Percentiles rank a stretch among this genome's conserved stretches.
Conservation (phyloP, 1,284 basidiomycete species). For the Termitomyces sp. region DNA sequence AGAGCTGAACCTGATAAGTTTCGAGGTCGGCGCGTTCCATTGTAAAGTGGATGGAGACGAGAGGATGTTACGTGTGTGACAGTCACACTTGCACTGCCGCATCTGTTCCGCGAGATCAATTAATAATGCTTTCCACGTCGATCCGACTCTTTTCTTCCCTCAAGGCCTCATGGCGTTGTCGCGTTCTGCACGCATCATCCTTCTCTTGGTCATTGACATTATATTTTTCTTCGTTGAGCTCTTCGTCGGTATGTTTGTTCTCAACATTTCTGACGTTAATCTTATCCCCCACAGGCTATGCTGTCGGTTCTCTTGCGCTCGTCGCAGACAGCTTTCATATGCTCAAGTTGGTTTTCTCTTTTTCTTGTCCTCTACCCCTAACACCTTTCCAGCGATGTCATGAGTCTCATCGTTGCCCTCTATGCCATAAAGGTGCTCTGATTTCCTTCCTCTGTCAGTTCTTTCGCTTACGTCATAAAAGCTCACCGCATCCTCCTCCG, state of each 20-base stretch:
- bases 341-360: conserved; percentile 68
- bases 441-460: conserved; percentile 4
- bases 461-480: conserved; percentile 21
- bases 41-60: not conserved
- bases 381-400: conserved; percentile 68
- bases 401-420: conserved; percentile 91
- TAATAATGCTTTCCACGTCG: not conserved
- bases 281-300: conserved; percentile 61
- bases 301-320: conserved; percentile 90
- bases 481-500: conserved; percentile 50
- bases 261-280: conserved; percentile 1
- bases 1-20: conserved; percentile 85
- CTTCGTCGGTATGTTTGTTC: conserved; percentile 55
- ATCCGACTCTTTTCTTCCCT: not conserved
- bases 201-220: conserved; percentile 81
- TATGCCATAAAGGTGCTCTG: conserved; percentile 86
- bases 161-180: conserved; percentile 45
- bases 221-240: conserved; percentile 93
- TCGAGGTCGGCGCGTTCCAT: conserved; percentile 82
- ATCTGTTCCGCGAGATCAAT: no score
- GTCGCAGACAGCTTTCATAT: conserved; percentile 98
- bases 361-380: conserved; percentile 11
- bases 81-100: conserved; percentile 1
- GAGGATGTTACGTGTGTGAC: conserved; percentile 6
- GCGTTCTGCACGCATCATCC: conserved; percentile 72